Evolutionary conservation across 768 basidiomycete species (phyloP).

Genomic region (Suillus subaureus): DNA sequence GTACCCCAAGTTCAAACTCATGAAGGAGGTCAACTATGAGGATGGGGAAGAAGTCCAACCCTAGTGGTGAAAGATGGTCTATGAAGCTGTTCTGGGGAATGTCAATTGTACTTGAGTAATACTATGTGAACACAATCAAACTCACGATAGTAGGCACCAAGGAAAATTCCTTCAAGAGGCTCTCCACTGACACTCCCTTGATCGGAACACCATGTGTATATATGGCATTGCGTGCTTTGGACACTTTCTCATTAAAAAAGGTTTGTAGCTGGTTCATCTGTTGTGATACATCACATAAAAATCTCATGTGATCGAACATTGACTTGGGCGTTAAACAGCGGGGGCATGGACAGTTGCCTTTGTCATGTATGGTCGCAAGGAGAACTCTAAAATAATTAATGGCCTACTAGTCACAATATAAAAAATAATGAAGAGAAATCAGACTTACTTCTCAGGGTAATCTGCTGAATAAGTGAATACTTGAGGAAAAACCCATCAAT

Average conservation of each 20-base stretch:
- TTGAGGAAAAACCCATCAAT: background rate
- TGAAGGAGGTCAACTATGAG: background rate
- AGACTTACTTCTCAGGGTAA: background rate
- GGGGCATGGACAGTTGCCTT: background rate
- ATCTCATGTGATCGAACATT: background rate
- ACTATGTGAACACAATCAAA: no score
- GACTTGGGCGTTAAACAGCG: background rate
- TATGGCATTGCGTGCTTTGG: background rate
- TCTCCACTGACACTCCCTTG: background rate
- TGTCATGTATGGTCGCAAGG: background rate
- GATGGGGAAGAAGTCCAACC: background rate
- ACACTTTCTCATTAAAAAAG: background rate
- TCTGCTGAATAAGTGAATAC: background rate
- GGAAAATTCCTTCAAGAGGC: background rate
- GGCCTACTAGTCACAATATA: no score
- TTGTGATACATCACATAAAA: background rate
- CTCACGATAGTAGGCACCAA: background rate
- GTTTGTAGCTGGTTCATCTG: background rate
- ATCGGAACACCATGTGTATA: background rate
- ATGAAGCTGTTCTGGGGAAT: background rate
- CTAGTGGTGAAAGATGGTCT: background rate
- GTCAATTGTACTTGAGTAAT: background rate
- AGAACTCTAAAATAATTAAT: background rate
- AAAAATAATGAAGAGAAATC: no score
- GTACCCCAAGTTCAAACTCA: background rate